Base-by-base conservation (phyloP, 192 early-diverging fungal species). In the Umbelopsis isabellina region DNA sequence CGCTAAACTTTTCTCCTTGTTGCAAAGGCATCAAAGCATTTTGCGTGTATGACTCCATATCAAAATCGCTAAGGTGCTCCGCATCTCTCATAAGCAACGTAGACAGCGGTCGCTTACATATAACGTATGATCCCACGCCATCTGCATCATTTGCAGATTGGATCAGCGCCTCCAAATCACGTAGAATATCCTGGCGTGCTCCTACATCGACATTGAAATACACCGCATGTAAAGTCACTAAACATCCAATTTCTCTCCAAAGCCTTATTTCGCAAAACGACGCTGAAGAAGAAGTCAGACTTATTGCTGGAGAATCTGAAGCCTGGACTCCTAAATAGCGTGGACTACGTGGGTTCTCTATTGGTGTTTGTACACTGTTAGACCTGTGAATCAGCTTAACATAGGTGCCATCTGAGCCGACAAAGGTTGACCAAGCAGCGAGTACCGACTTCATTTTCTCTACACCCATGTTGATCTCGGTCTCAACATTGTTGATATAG, bases 21-120 rank as follows among this genome's bases (percentile, higher is more conserved):
- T 52, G 66, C n/a, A 48, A 27, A 1, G 46, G 48, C 46, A 61
- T 61, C 16, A 61, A 35, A n/a, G 30, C 27, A 22, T 35, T 33
- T 61, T 25, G 55, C 15, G 18, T 35, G 33, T 61, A 30, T 8
- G 55, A 16, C 27, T 35, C 27, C 2, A 30, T 35, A 61, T 61
- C 55, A 7, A 16, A 45, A 9, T 66, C 52, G 49, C 46, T 21
- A n/a, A 75, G 71, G 52, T 79, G 77, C 15, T 79, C 66, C 4
- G 27, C 3, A 52, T 85, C 81, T 37, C 84, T 72, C 79, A 85
- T 83, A 35, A 85, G 47, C n/a, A 85, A 53, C 3, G 75, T 68
- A 18, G 76, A 70, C 18, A 85, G 72, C 1, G 84, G 84, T 27
- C 84, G 72, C 18, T 75, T 47, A 69, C 84, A 85, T 30, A 78